These are phyloP conservation scores for Platismatia glauca DNA, from an alignment of 495 filamentous ascomycete genomes.

Conservation along the genomic window DNA sequence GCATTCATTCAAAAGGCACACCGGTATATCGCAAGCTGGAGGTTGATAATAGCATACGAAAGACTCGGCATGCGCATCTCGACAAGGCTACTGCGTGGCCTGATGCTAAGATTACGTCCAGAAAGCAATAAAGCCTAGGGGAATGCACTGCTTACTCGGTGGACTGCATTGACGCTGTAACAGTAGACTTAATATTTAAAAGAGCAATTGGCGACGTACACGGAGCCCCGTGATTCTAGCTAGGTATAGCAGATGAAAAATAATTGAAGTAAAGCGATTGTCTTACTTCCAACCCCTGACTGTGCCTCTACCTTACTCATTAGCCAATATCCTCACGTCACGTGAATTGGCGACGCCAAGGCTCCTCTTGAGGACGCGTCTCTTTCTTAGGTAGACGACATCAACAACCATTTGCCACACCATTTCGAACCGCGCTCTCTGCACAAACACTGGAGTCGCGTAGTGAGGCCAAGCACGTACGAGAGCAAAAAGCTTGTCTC, in stretches of 20 bases:
- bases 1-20: background rate
- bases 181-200: background rate
- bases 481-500: background rate
- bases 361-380: background rate
- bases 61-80: background rate
- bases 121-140: background rate
- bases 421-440: background rate
- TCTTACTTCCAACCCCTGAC: background rate
- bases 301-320: background rate
- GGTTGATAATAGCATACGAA: background rate
- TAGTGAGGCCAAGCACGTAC: background rate
- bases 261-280: background rate
- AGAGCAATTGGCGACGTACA: background rate
- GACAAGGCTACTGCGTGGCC: background rate
- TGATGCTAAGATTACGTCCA: background rate
- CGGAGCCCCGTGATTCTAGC: background rate
- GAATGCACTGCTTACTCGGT: background rate
- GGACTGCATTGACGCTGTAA: background rate
- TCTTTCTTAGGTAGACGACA: background rate
- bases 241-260: background rate
- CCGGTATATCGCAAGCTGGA: background rate
- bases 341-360: background rate
- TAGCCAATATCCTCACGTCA: background rate
- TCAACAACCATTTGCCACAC: background rate
- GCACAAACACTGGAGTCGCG: background rate